Percentiles rank a stretch among this genome's conserved stretches.
phyloP scores from a whole-genome alignment of 208 protist species.

The Trypanosoma conorhini region DNA sequence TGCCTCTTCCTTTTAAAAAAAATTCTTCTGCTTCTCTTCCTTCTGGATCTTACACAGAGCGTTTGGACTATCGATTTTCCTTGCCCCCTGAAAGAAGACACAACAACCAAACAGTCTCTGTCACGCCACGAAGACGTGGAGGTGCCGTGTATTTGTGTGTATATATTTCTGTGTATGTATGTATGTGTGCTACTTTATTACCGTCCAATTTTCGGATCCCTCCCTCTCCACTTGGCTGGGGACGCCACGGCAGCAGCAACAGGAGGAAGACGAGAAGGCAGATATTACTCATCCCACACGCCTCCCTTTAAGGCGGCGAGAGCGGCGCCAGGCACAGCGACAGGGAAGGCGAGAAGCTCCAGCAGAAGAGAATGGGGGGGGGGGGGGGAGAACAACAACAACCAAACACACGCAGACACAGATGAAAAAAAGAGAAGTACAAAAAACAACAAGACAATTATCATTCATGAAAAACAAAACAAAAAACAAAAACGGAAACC shows the following conservation, averaged over 20 bases:
- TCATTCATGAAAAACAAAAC: too few relatives aligned
- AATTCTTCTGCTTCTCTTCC: background rate
- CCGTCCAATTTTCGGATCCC: background rate
- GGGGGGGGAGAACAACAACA: too few relatives aligned
- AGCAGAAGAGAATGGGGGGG: too few relatives aligned
- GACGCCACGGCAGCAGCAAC: too few relatives aligned
- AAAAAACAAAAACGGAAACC: too few relatives aligned
- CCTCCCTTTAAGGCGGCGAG: background rate
- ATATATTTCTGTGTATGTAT: background rate
- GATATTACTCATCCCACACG: background rate
- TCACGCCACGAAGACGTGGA: background rate
- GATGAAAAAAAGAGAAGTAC: too few relatives aligned
- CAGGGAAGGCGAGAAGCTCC: slow-evolving; percentile 7
- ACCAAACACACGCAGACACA: too few relatives aligned
- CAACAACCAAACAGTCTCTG: slow-evolving; percentile 13
- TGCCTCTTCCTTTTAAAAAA: background rate
- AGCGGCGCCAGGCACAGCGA: slow-evolving; percentile 1
- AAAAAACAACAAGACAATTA: too few relatives aligned
- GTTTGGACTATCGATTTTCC: slow-evolving; percentile 13
- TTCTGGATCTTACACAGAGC: background rate
- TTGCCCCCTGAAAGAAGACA: background rate
- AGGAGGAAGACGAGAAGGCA: background rate
- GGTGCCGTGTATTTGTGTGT: background rate
- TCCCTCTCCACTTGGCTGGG: too few relatives aligned
- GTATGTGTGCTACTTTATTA: background rate